Conservation (phyloP, 495 filamentous ascomycete genomes). For the Hypoxylon lienhwacheense region DNA sequence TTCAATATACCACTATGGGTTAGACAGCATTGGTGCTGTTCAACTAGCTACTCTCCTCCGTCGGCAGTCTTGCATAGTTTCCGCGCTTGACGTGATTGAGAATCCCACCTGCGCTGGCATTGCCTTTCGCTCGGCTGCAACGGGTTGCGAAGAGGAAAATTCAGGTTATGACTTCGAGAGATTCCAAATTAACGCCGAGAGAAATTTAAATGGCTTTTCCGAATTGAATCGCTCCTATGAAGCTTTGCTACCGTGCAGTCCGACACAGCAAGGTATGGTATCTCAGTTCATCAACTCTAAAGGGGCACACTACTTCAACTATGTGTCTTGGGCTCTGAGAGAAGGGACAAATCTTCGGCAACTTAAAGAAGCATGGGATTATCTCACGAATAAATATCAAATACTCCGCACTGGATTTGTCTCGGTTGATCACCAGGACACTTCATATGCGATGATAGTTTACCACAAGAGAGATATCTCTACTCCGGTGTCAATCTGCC, state of each 20-base stretch:
- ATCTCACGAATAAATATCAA: conserved; percentile 54
- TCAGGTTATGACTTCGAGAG: conserved; percentile 49
- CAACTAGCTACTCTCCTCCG: conserved; percentile 69
- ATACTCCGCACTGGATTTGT: conserved; percentile 75
- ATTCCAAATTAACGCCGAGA: conserved; percentile 39
- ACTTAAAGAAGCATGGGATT: conserved; percentile 60
- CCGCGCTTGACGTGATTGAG: conserved; percentile 70
- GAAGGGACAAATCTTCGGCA: conserved; percentile 3
- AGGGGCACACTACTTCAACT: conserved; percentile 65
- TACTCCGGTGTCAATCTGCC: conserved; percentile 13
- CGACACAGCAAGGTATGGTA: conserved; percentile 65
- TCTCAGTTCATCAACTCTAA: conserved; percentile 59
- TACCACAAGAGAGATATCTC: conserved; percentile 40
- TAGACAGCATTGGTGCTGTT: conserved; percentile 88
- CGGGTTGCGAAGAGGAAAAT: conserved; percentile 14
- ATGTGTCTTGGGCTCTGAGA: conserved; percentile 50
- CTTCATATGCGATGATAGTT: conserved; percentile 69
- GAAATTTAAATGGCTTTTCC: conserved; percentile 24
- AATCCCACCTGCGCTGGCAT: conserved; percentile 56
- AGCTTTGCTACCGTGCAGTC: conserved; percentile 63
- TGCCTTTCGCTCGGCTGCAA: conserved; percentile 34
- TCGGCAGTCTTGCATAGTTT: conserved; percentile 55
- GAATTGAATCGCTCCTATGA: conserved; percentile 37
- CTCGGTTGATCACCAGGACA: conserved; percentile 57
- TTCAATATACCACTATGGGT: conserved; percentile 79